Base-by-base conservation (phyloP, 192 early-diverging fungal genomes). In the Backusella circina region DNA sequence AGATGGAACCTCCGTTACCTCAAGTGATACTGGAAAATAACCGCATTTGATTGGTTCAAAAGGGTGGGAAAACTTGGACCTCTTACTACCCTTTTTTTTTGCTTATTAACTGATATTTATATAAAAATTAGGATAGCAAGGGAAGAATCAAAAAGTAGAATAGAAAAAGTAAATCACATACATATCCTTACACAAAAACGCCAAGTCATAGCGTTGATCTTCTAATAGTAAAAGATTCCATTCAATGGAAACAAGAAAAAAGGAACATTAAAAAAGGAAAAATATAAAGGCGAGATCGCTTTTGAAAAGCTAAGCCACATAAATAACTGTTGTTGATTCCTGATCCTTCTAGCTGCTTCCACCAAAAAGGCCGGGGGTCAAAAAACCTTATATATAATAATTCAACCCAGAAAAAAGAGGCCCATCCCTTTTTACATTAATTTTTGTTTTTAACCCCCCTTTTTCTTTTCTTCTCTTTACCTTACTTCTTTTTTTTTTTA, bases 271-370 rank as follows among this genome's bases (percentile, higher is more conserved):
- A 57, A 41, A 41, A 9, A 15, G 51, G 51, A 57, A 57, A 57
- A 57, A 57, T 1, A 23, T 9, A 26, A 57, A 26, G 5, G 51
- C 32, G 23, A 15, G 32, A 66, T 66, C 32, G 23, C 32, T 66
- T 18, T 65, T 23, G 31, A 65, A 67, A 35, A 35, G 35, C 66
- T 37, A 67, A 67, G 66, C 66, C 66, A 67, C 66, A n/a, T 10
- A 26, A 1, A 9, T 33, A 5, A 67, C 35, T 13, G 18, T 32
- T 67, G 6, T 67, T 33, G 44, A 47, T n/a, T 67, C 33, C 7
- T 36, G 33, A 36, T 67, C 66, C 37, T 67, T 67, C 66, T 36
- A 67, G 31, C 28, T 30, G 31, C 18, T 35, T 35, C 31, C 18
- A 35, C 33, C 44, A 47, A 15, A 47, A 35, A 35, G 15, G 32